A percentile compares a stretch with the other conserved stretches of the same genome.
Evolutionary conservation across 2,329 filamentous ascomycete genomes (phyloP).

Genomic region (Fusarium pseudonygamai): DNA sequence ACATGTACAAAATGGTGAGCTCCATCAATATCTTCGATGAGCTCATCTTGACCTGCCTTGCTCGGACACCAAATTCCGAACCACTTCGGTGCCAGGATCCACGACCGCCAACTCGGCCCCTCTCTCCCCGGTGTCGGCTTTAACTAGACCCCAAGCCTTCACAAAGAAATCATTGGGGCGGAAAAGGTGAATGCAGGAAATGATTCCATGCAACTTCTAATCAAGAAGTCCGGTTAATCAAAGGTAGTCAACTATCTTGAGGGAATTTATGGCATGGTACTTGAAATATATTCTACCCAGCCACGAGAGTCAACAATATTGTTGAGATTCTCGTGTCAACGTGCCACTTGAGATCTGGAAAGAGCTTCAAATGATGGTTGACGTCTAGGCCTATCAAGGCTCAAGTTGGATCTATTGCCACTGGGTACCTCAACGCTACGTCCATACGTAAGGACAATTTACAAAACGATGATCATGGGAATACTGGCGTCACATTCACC

Average conservation of each 20-base stretch:
- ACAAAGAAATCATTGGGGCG: slow-evolving; percentile 39
- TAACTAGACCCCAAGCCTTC: slow-evolving; percentile 10
- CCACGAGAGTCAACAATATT: neutral
- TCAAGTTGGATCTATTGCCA: neutral
- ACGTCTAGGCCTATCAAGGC: neutral
- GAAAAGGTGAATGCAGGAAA: slow-evolving; percentile 19
- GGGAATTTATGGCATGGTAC: slow-evolving; percentile 34
- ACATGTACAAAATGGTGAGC: neutral
- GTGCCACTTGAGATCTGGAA: slow-evolving; percentile 21
- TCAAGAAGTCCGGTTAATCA: slow-evolving; percentile 14
- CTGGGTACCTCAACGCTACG: neutral
- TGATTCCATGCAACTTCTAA: slow-evolving; percentile 6
- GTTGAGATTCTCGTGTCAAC: slow-evolving; percentile 9
- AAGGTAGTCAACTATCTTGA: slow-evolving; percentile 15
- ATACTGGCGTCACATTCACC: neutral
- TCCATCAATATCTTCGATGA: neutral
- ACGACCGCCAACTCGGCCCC: slow-evolving; percentile 35
- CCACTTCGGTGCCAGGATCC: neutral
- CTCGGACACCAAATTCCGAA: slow-evolving; percentile 41
- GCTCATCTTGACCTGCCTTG: neutral
- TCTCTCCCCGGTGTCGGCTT: slow-evolving; percentile 42
- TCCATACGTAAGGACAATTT: neutral
- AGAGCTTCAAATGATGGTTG: neutral
- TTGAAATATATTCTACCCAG: neutral
- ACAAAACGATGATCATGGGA: neutral